Conservation (phyloP, 495 filamentous ascomycete species). For the Immersiella caudata region DNA sequence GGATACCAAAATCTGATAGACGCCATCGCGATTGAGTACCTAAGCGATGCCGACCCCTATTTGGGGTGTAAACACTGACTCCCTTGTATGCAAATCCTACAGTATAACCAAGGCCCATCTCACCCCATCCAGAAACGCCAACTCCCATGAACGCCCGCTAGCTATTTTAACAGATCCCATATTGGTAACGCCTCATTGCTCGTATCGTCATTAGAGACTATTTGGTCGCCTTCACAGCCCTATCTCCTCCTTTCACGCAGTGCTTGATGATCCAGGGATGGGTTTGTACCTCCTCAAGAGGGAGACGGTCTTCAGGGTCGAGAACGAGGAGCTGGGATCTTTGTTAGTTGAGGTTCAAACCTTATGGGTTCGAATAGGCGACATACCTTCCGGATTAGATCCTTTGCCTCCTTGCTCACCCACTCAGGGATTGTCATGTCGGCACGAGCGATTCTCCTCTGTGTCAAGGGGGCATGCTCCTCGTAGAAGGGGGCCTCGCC, state of each 20-base stretch:
- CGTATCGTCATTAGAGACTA: slow-evolving; percentile 29
- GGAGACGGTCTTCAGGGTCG: slow-evolving; percentile 90
- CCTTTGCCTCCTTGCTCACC: slow-evolving; percentile 86
- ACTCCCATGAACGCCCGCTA: slow-evolving; percentile 23
- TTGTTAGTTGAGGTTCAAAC: slow-evolving; percentile 13
- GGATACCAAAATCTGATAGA: slow-evolving; percentile 2
- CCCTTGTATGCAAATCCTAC: slow-evolving; percentile 22
- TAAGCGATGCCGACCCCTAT: too few relatives aligned
- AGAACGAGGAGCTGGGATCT: slow-evolving; percentile 78
- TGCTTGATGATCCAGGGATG: slow-evolving; percentile 99
- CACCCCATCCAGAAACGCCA: not conserved
- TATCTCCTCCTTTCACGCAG: slow-evolving; percentile 74
- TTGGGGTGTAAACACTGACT: slow-evolving; percentile 4
- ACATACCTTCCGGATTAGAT: slow-evolving; percentile 84
- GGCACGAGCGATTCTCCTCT: slow-evolving; percentile 81
- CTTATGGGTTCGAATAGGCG: not conserved
- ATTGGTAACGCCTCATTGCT: slow-evolving; percentile 14
- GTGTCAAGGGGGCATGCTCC: slow-evolving; percentile 84
- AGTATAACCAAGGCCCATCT: not conserved
- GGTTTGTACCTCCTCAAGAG: slow-evolving; percentile 82
- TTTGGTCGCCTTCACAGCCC: slow-evolving; percentile 56
- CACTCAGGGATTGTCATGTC: slow-evolving; percentile 93
- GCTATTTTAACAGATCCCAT: slow-evolving; percentile 16
- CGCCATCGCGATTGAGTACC: not conserved
- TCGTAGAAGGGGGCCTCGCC: slow-evolving; percentile 98